phyloP scores from a whole-genome alignment of 345 rosid species.

The Boechera retrofracta region DNA sequence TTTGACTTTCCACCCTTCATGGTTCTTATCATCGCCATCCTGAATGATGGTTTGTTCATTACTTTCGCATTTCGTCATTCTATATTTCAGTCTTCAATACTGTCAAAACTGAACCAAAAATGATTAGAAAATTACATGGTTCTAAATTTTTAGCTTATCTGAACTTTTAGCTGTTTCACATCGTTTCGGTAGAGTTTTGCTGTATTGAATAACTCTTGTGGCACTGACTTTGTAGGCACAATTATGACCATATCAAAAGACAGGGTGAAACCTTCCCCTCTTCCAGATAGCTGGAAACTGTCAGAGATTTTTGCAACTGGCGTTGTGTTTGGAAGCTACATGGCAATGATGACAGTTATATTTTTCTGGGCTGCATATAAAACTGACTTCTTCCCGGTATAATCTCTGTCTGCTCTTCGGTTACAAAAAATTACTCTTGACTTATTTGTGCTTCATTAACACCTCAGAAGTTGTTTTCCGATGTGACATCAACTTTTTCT shows the following conservation, averaged over 20 bases:
- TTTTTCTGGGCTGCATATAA: slow-evolving; percentile 98
- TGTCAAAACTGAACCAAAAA: not conserved
- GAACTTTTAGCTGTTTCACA: not conserved
- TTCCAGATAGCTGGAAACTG: slow-evolving; percentile 99
- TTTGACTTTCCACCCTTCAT: slow-evolving; percentile 99
- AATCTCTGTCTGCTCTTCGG: slow-evolving; percentile 18
- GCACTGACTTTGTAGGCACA: slow-evolving; percentile 66
- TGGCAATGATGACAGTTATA: slow-evolving; percentile 98
- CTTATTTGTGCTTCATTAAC: not conserved
- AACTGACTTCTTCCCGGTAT: slow-evolving; percentile 93
- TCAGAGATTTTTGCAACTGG: slow-evolving; percentile 95
- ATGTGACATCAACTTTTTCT: not conserved
- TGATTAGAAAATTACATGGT: not conserved
- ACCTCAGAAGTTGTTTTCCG: not conserved
- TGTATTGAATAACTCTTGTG: slow-evolving; percentile 12
- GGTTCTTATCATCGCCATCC: slow-evolving; percentile 99
- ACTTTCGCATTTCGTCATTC: not conserved
- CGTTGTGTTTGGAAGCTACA: slow-evolving; percentile 85
- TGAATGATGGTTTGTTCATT: slow-evolving; percentile 81
- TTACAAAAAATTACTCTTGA: not conserved
- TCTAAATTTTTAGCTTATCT: not conserved
- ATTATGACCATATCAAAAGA: slow-evolving; percentile 99
- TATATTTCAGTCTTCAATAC: slow-evolving; percentile 3
- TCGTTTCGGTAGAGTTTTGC: not conserved
- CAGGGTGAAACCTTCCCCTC: slow-evolving; percentile 98